Conservation (phyloP, 2,329 filamentous ascomycete genomes). For the Trichophyton benhamiae region DNA sequence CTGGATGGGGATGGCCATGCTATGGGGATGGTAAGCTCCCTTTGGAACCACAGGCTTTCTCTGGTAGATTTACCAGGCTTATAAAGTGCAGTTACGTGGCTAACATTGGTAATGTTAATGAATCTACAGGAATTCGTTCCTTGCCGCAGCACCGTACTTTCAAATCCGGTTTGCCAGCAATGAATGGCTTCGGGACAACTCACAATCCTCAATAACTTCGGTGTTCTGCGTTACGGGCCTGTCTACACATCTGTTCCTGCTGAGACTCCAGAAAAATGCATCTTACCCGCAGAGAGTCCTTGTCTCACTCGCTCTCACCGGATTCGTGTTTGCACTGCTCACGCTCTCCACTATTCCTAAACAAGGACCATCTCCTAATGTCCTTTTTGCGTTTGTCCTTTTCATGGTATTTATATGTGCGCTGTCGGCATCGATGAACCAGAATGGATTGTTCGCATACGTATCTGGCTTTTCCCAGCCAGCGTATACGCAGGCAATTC, state of each 20-base stretch:
- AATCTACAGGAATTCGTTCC: slow-evolving; percentile 82
- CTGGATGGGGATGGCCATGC: slow-evolving; percentile 79
- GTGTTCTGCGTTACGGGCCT: slow-evolving; percentile 79
- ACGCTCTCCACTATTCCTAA: slow-evolving; percentile 66
- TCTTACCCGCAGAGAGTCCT: slow-evolving; percentile 83
- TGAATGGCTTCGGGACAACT: slow-evolving; percentile 62
- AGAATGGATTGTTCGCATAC: slow-evolving; percentile 91
- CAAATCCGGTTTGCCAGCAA: slow-evolving; percentile 62
- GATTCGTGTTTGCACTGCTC: slow-evolving; percentile 62
- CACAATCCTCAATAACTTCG: slow-evolving; percentile 79
- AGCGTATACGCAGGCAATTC: slow-evolving; percentile 91
- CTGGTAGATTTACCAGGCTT: neutral
- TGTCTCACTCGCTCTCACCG: slow-evolving; percentile 62
- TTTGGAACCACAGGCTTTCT: neutral
- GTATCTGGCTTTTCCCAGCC: slow-evolving; percentile 71
- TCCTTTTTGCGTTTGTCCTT: slow-evolving; percentile 73
- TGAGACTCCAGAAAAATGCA: slow-evolving; percentile 66
- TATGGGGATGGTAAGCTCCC: slow-evolving; percentile 76
- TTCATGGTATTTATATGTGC: slow-evolving; percentile 68
- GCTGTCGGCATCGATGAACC: slow-evolving; percentile 69
- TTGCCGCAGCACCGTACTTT: slow-evolving; percentile 90
- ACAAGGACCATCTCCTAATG: slow-evolving; percentile 46
- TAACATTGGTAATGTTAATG: slow-evolving; percentile 9
- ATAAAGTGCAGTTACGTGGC: neutral
- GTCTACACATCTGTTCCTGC: slow-evolving; percentile 59